Evolutionary conservation across 768 basidiomycete species (phyloP), one percentile per base, ranked within the genome.

Genomic region (Filobasidium wieringae): DNA sequence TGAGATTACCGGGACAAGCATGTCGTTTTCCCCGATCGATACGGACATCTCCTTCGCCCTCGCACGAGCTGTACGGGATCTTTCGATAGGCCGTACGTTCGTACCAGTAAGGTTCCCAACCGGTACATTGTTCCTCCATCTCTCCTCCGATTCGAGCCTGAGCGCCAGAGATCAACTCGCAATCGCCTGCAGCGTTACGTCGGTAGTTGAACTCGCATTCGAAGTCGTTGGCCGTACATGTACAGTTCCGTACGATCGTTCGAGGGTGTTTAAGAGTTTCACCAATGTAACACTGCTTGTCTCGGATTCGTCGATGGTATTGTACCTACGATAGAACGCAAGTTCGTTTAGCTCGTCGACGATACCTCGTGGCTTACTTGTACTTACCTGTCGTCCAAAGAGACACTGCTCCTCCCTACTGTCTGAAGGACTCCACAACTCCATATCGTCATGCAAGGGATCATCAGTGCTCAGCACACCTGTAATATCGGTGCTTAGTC

Each of bases 161-260:
- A 0, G 84, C 84, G 11, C 86, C 88, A 7, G 80, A 75, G 1
- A 84, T 82, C 14, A 89, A 80, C 0, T 88, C 85, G 68, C 95
- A 97, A 34, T 84, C 77, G 54, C 82, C 87, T 7, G 77, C 75
- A 0, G 70, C 74, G 60, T 93, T 78, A 57, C 84, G 84, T 59
- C 79, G 78, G 66, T 91, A 77, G 72, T 99, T 99, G 78, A 91
- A 97, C 77, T 97, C 93, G 68, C 95, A 99, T 77, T 99, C 95
- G 70, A 97, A 97, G 75, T 99, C 95, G 0, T 78, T 77, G 11
- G 71, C 63, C 0, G 76, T 74, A 66, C 95, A 97, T 0, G 79
- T 71, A 67, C 95, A 99, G 55, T 86, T 84, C 36, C 79, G 75
- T 22, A 84, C 80, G 30, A 86, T 67, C 33, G 76, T 78, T 26